A percentile compares a stretch with the other conserved stretches of the same genome.
phyloP scores from a whole-genome alignment of 2,329 filamentous ascomycete species.

The Nothomitra cinnamomea region DNA sequence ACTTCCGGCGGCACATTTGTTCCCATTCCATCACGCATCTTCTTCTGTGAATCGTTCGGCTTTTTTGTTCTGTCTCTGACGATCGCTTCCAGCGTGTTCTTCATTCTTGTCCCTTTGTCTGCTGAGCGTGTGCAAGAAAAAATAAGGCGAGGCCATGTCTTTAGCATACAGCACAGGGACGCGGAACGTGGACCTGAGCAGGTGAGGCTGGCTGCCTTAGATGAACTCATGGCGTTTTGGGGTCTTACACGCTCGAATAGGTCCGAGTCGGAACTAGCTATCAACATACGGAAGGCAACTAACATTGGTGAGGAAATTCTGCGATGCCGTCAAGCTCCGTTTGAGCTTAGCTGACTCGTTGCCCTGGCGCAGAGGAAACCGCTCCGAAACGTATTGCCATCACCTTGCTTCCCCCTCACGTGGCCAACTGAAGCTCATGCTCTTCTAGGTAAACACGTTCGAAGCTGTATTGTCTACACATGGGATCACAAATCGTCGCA shows the following conservation, averaged over 20 bases:
- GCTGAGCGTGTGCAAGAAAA: neutral
- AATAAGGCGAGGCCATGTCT: conserved; percentile 11
- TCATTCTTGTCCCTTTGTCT: neutral
- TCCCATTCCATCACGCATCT: conserved; percentile 4
- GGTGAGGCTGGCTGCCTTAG: conserved; percentile 25
- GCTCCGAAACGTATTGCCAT: conserved; percentile 42
- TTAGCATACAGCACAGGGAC: conserved; percentile 13
- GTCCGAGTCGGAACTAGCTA: conserved; percentile 49
- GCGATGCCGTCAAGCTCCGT: neutral
- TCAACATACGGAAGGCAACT: conserved; percentile 56
- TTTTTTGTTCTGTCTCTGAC: neutral
- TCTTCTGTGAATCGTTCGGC: neutral
- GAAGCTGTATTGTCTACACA: conserved; percentile 93
- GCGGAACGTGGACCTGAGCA: conserved; percentile 44
- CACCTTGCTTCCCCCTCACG: neutral
- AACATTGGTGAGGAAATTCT: conserved; percentile 27
- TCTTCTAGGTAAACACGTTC: conserved; percentile 68
- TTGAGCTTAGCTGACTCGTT: neutral
- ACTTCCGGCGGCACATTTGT: neutral
- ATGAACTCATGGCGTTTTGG: neutral
- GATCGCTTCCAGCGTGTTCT: neutral
- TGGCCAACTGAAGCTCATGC: conserved; percentile 17
- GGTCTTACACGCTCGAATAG: conserved; percentile 22
- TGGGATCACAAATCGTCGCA: conserved; percentile 96
- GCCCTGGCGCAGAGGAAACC: conserved; percentile 35